Evolutionary conservation across 2,329 filamentous ascomycete genomes (phyloP).

Genomic region (Corynespora cassiicola): DNA sequence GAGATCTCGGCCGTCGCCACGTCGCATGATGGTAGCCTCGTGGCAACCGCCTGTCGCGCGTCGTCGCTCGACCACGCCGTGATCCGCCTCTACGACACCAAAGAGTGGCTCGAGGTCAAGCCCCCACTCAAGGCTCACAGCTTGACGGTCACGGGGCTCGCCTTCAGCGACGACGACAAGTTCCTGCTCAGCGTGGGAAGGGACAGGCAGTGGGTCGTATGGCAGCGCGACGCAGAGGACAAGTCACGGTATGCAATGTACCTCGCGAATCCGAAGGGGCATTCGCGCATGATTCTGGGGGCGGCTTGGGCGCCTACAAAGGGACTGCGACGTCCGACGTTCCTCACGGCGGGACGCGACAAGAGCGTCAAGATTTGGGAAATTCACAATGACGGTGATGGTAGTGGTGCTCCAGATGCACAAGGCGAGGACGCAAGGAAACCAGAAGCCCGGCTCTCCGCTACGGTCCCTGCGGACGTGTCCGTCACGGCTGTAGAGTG

Average conservation of each 20-base stretch:
- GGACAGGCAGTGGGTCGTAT: constrained; percentile 91
- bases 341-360: constrained; percentile 90
- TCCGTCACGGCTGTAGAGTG: constrained; percentile 40
- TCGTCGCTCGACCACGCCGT: constrained; percentile 94
- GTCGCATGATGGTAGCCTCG: constrained; percentile 73
- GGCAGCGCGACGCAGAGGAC: constrained; percentile 58
- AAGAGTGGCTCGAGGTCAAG: constrained; percentile 83
- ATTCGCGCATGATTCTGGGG: constrained; percentile 90
- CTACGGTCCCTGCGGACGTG: constrained; percentile 26
- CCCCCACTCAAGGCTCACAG: constrained; percentile 85
- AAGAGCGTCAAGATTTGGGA: constrained; percentile 75
- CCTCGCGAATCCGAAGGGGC: constrained; percentile 79
- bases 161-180: constrained; percentile 77
- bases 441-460: constrained; percentile 30
- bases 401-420: too few species aligned
- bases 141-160: constrained; percentile 81
- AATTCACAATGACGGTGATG: constrained; percentile 23
- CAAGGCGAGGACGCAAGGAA: too few species aligned
- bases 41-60: constrained; percentile 93
- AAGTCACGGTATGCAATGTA: constrained; percentile 61
- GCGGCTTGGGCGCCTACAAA: constrained; percentile 78
- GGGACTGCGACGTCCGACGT: constrained; percentile 57
- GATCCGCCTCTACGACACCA: constrained; percentile 87
- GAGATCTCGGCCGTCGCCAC: constrained; percentile 89
- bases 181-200: constrained; percentile 87